These are phyloP conservation scores for Aeschynomene evenia DNA, from an alignment of 306 rosid genomes.

Conservation along the genomic window DNA sequence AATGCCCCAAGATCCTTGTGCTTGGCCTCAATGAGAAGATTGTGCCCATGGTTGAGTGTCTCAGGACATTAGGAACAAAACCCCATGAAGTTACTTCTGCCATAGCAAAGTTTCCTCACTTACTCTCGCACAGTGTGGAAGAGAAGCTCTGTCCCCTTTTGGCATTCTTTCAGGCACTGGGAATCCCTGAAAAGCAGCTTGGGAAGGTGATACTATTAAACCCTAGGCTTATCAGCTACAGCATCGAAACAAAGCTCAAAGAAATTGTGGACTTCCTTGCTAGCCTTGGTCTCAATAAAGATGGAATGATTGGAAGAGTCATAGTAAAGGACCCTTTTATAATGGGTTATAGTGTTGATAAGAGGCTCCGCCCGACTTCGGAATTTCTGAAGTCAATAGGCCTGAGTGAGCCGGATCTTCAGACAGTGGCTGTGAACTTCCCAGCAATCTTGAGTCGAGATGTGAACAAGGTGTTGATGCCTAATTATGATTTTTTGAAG, in stretches of 20 bases:
- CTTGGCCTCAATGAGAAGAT: slow-evolving; percentile 79
- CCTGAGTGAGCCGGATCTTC: slow-evolving; percentile 60
- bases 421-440: slow-evolving; percentile 59
- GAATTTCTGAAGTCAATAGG: slow-evolving; percentile 69
- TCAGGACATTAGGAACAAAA: slow-evolving; percentile 63
- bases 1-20: slow-evolving; percentile 80
- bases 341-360: slow-evolving; percentile 85
- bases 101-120: slow-evolving; percentile 75
- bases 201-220: slow-evolving; percentile 78
- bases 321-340: slow-evolving; percentile 71
- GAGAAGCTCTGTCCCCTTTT: slow-evolving; percentile 94
- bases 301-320: slow-evolving; percentile 78
- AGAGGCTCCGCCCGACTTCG: slow-evolving; percentile 67
- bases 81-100: slow-evolving; percentile 75
- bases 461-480: slow-evolving; percentile 64
- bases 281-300: slow-evolving; percentile 66
- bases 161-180: slow-evolving; percentile 83
- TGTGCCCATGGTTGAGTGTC: slow-evolving; percentile 82
- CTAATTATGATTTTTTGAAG: slow-evolving; percentile 59
- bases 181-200: slow-evolving; percentile 73
- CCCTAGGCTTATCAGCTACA: slow-evolving; percentile 92
- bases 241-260: slow-evolving; percentile 71
- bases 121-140: slow-evolving; percentile 77
- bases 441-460: slow-evolving; percentile 84
- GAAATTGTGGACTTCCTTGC: slow-evolving; percentile 72